These are phyloP conservation scores for Leishmania lainsoni DNA, from an alignment of 208 protist species.

Conservation along the genomic window DNA sequence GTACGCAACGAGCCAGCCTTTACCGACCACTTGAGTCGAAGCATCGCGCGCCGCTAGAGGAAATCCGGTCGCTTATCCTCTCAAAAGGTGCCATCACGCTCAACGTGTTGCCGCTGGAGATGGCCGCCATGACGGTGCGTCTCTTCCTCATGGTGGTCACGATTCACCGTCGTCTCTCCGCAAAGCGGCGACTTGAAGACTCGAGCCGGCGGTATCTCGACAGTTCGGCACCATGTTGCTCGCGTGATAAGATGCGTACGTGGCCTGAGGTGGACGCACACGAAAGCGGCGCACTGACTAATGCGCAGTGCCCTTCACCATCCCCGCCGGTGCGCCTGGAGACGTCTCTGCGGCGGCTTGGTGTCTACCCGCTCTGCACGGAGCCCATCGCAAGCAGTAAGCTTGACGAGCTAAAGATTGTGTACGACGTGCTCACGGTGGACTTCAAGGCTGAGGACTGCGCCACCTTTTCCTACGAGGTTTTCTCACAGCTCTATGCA, in stretches of 20 bases:
- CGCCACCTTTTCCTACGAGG: constrained; percentile 43
- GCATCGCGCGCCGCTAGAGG: constrained; percentile 36
- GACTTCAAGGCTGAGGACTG: constrained; percentile 61
- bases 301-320: constrained; percentile 10
- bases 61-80: constrained; percentile 47
- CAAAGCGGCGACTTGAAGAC: constrained; percentile 34
- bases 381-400: constrained; percentile 25
- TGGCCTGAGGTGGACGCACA: neutral
- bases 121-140: constrained; percentile 64
- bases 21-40: constrained; percentile 44
- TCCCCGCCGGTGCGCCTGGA: constrained; percentile 35
- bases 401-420: constrained; percentile 36
- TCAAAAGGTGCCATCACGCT: constrained; percentile 37
- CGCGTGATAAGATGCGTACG: constrained; percentile 3
- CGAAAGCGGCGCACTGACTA: neutral
- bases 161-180: constrained; percentile 54
- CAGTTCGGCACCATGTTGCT: constrained; percentile 4
- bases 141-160: constrained; percentile 74
- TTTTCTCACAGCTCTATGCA: constrained; percentile 57
- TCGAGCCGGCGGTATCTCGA: constrained; percentile 6
- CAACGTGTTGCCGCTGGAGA: constrained; percentile 55
- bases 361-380: constrained; percentile 36
- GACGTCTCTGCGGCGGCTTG: constrained; percentile 36
- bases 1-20: constrained; percentile 36
- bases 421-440: constrained; percentile 56